A percentile compares a stretch with the other conserved stretches of the same genome.
These are phyloP conservation scores for Fusarium verticillioides DNA, from an alignment of 2,329 filamentous ascomycete genomes.

Conservation along the genomic window DNA sequence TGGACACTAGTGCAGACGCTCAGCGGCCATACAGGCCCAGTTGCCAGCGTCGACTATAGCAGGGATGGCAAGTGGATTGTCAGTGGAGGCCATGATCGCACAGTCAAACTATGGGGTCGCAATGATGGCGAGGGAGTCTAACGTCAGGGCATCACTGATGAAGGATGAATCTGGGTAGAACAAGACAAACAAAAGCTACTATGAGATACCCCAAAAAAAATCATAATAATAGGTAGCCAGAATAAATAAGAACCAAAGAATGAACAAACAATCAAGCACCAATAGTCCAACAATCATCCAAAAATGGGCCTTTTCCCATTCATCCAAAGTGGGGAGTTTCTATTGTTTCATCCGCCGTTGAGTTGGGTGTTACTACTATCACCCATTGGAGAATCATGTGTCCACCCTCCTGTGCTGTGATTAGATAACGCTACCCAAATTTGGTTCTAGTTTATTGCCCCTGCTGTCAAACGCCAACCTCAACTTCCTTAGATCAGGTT, in stretches of 20 bases:
- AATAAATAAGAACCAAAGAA: not conserved
- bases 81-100: constrained; percentile 92
- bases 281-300: not conserved
- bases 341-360: constrained; percentile 25
- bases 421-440: constrained; percentile 41
- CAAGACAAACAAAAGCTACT: constrained; percentile 29
- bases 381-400: constrained; percentile 37
- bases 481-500: constrained; percentile 42
- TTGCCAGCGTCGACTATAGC: constrained; percentile 90
- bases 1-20: constrained; percentile 91
- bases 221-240: constrained; percentile 15
- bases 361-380: not conserved
- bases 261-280: not conserved
- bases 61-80: constrained; percentile 91
- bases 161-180: constrained; percentile 22
- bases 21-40: constrained; percentile 90
- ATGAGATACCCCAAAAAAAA: constrained; percentile 42
- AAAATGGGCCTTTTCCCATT: not conserved
- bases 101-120: constrained; percentile 94
- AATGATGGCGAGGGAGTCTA: constrained; percentile 74
- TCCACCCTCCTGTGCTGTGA: constrained; percentile 27
- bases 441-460: constrained; percentile 25
- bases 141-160: constrained; percentile 26
- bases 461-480: constrained; percentile 36
- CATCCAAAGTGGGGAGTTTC: constrained; percentile 16